These are phyloP conservation scores for Yamadazyma philogaea DNA, from an alignment of 805 yeast species.

Conservation along the genomic window DNA sequence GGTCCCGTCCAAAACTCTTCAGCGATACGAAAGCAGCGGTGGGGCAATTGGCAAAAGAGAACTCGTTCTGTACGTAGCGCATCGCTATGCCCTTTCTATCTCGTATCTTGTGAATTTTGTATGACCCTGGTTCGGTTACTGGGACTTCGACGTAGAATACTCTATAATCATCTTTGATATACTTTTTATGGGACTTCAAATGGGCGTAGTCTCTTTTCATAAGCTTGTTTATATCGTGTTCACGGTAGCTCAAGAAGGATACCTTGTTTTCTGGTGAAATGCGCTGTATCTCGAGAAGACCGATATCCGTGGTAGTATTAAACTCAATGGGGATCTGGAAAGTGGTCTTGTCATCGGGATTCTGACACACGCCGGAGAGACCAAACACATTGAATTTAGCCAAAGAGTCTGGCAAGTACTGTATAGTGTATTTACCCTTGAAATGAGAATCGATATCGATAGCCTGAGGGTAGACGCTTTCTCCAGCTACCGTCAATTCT, in stretches of 20 bases:
- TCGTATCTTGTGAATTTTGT: conserved; percentile 61
- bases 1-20: conserved; percentile 22
- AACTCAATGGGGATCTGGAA: conserved; percentile 64
- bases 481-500: conserved; percentile 54
- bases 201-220: conserved; percentile 30
- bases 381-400: conserved; percentile 77
- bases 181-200: conserved; percentile 18
- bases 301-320: conserved; percentile 75
- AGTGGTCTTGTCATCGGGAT: conserved; percentile 2
- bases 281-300: conserved; percentile 60
- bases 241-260: conserved; percentile 51
- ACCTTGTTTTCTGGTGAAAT: conserved; percentile 53
- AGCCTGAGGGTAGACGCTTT: conserved; percentile 34
- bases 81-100: conserved; percentile 64
- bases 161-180: conserved; percentile 28
- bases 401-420: conserved; percentile 87
- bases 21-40: conserved; percentile 52
- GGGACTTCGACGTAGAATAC: conserved; percentile 66
- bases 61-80: conserved; percentile 56
- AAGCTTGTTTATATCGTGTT: conserved; percentile 49
- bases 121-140: conserved; percentile 68
- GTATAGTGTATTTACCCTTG: conserved; percentile 81
- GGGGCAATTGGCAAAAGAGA: conserved; percentile 77
- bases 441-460: conserved; percentile 61
- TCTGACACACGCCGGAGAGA: conserved; percentile 53